phyloP scores from a whole-genome alignment of 116 monocot species.

The Trichopus zeylanicus region DNA sequence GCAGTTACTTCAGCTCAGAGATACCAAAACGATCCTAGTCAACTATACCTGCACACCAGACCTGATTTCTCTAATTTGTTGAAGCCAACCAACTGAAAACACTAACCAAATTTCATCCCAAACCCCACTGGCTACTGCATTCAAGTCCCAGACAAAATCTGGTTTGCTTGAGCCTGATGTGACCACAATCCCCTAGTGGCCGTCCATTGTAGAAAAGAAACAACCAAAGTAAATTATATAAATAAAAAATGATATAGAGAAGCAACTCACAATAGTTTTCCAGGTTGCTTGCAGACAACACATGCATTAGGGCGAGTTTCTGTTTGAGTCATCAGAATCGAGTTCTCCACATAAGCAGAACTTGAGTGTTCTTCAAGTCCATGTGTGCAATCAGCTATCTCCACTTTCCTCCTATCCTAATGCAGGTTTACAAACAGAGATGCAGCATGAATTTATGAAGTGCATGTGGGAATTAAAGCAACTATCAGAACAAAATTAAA shows the following conservation, averaged over 20 bases:
- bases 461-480: not conserved
- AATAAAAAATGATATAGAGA: not conserved
- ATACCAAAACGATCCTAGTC: too few species aligned
- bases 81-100: too few species aligned
- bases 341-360: slow-evolving; percentile 5
- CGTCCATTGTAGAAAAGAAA: too few species aligned
- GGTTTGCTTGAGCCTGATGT: too few species aligned
- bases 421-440: slow-evolving; percentile 13
- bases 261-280: slow-evolving; percentile 49
- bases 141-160: too few species aligned
- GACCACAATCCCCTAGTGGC: too few species aligned
- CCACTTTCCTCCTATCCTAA: slow-evolving; percentile 28
- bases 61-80: too few species aligned
- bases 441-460: not conserved
- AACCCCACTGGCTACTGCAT: too few species aligned
- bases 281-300: slow-evolving; percentile 45
- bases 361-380: slow-evolving; percentile 4
- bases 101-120: too few species aligned
- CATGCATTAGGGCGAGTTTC: slow-evolving; percentile 20
- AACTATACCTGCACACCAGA: too few species aligned
- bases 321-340: slow-evolving; percentile 6
- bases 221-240: too few species aligned
- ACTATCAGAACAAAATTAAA: not conserved
- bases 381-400: not conserved
- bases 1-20: too few species aligned